phyloP scores from a whole-genome alignment of 1,139 yeast genomes.

The Citeromyces hawaiiensis region DNA sequence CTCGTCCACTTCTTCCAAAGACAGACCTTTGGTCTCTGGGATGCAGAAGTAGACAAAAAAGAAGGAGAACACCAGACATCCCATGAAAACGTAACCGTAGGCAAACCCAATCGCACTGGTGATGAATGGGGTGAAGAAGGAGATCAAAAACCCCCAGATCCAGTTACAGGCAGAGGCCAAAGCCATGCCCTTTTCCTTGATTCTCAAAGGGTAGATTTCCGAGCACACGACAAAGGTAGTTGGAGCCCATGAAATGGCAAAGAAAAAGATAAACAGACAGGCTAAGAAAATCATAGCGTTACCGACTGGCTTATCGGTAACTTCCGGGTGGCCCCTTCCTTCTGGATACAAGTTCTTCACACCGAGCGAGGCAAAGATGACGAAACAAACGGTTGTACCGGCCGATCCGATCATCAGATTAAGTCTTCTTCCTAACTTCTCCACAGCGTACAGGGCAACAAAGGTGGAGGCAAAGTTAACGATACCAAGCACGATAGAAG shows the following conservation, averaged over 20 bases:
- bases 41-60: constrained; percentile 54
- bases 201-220: constrained; percentile 68
- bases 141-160: constrained; percentile 68
- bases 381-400: constrained; percentile 52
- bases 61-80: constrained; percentile 46
- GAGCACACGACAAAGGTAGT: constrained; percentile 67
- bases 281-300: constrained; percentile 68
- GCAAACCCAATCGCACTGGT: constrained; percentile 38
- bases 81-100: constrained; percentile 69
- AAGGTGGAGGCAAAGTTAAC: constrained; percentile 71
- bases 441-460: constrained; percentile 52
- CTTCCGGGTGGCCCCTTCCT: constrained; percentile 18
- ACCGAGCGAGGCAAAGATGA: constrained; percentile 59
- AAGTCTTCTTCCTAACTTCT: constrained; percentile 56
- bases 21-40: constrained; percentile 63
- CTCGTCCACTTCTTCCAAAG: constrained; percentile 64
- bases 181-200: constrained; percentile 72
- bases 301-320: constrained; percentile 35
- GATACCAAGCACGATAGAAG: constrained; percentile 65
- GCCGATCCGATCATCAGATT: constrained; percentile 51
- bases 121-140: constrained; percentile 63
- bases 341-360: constrained; percentile 47
- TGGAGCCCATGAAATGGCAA: constrained; percentile 86
- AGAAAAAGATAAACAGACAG: constrained; percentile 68
- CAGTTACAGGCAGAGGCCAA: constrained; percentile 67